Percentiles rank a stretch among this genome's conserved stretches.
These are phyloP conservation scores for Naganishia kalamii DNA, from an alignment of 768 basidiomycete genomes.

Conservation along the genomic window DNA sequence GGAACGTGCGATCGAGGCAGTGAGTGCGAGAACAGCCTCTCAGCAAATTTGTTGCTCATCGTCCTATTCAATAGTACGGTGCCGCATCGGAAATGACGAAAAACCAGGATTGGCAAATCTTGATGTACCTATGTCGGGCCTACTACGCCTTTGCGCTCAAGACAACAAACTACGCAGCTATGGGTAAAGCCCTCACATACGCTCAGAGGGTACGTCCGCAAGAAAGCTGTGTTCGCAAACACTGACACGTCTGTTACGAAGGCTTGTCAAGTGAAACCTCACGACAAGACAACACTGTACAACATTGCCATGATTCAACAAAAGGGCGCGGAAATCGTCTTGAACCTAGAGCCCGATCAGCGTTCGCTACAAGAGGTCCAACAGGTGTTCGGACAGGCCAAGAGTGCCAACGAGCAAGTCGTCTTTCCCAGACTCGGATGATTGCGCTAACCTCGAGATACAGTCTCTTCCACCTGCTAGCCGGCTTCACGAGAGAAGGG, in stretches of 20 bases:
- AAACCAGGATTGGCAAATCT: slow-evolving; percentile 64
- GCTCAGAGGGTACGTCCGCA: neutral
- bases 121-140: slow-evolving; percentile 80
- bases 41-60: neutral
- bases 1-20: slow-evolving; percentile 91
- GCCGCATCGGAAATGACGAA: slow-evolving; percentile 75
- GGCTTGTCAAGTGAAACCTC: slow-evolving; percentile 78
- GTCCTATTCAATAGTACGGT: slow-evolving; percentile 62
- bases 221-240: neutral
- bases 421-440: neutral
- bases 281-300: slow-evolving; percentile 82
- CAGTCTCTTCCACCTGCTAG: slow-evolving; percentile 78
- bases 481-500: slow-evolving; percentile 60
- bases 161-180: slow-evolving; percentile 72
- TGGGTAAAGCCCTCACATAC: slow-evolving; percentile 72
- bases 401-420: slow-evolving; percentile 75
- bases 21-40: slow-evolving; percentile 46
- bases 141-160: slow-evolving; percentile 93
- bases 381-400: slow-evolving; percentile 69
- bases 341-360: slow-evolving; percentile 64
- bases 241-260: slow-evolving; percentile 42
- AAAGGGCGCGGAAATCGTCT: slow-evolving; percentile 84
- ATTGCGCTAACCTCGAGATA: neutral
- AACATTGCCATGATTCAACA: slow-evolving; percentile 99
- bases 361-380: slow-evolving; percentile 75